Evolutionary conservation across 306 rosid species (phyloP).

Genomic region (Pyrus betulifolia): DNA sequence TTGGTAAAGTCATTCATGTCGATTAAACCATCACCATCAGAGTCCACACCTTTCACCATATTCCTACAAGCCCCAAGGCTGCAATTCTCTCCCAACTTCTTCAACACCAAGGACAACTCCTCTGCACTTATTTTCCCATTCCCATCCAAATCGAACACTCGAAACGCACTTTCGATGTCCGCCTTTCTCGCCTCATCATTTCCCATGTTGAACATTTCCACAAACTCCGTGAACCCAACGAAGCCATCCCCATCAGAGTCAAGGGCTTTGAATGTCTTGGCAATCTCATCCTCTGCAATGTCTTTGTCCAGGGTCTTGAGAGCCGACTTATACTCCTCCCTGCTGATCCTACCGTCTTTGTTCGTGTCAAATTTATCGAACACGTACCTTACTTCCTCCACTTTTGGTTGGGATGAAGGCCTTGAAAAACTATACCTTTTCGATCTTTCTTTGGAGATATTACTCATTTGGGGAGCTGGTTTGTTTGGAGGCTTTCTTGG

Average conservation of each 20-base stretch:
- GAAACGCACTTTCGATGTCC: slow-evolving; percentile 55
- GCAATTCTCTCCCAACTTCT: slow-evolving; percentile 51
- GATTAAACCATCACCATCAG: slow-evolving; percentile 65
- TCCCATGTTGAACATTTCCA: slow-evolving; percentile 41
- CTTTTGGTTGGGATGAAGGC: slow-evolving; percentile 24
- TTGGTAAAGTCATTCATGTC: slow-evolving; percentile 56
- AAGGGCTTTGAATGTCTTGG: slow-evolving; percentile 38
- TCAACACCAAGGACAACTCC: slow-evolving; percentile 52
- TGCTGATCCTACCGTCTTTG: slow-evolving; percentile 60
- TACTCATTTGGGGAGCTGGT: background rate
- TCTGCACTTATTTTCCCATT: slow-evolving; percentile 78
- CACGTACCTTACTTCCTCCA: slow-evolving; percentile 61
- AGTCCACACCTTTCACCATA: slow-evolving; percentile 67
- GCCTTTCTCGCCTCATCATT: slow-evolving; percentile 29
- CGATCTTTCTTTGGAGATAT: slow-evolving; percentile 19
- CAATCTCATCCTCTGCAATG: slow-evolving; percentile 35
- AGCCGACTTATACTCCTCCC: slow-evolving; percentile 62
- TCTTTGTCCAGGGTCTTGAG: slow-evolving; percentile 36
- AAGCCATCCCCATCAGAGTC: slow-evolving; percentile 72
- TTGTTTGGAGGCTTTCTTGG: background rate
- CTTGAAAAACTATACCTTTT: background rate
- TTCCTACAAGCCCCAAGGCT: slow-evolving; percentile 47
- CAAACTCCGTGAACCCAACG: slow-evolving; percentile 56
- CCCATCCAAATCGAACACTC: slow-evolving; percentile 64
- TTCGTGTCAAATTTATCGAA: slow-evolving; percentile 65